Base-by-base conservation (phyloP, 2,329 filamentous ascomycete genomes). In the Cordyceps cicadae region DNA sequence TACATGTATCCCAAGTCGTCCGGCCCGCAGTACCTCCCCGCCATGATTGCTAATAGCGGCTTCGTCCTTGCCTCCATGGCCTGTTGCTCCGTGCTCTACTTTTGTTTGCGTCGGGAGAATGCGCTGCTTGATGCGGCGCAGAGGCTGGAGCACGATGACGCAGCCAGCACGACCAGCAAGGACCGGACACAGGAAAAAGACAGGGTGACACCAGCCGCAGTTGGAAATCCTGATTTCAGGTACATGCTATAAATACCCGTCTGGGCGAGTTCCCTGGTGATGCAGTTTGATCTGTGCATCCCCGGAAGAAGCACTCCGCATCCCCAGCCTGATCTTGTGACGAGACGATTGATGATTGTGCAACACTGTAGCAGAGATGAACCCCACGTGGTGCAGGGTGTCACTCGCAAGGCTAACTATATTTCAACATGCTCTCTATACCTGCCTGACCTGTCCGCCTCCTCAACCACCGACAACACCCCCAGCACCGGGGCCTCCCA, bases 41-140 rank as follows among this genome's bases (percentile, higher is more conserved):
- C 81, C 2, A 86, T 87, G 0, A 81, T 76, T 60, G 80, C 87
- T 3, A 87, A 86, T 64, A 81, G 85, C 0, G 83, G 88, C 48
- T 87, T 86, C 71, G 70, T 87, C 7, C 73, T 88, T 49, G 85
- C 84, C 0, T 81, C 77, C 0, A 62, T 79, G 0, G 68, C 88
- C 6, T 60, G 39, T 41, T 60, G 57, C 29, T 83, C 84, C 0
- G 64, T 86, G 0, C 59, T 73, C 1, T 68, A 87, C 46, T 77
- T 85, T 6, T 73, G 75, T 7, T 70, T 87, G 24, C 74, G 88
- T 21, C 76, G 76, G 15, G 82, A 88, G 72, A 89, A 89, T 63
- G 76, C 71, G 67, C 81, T 81, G 64, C 70, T 88, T 3, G 85
- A 85, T 54, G 68, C 71, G 29, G 62, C 64, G 0, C 63, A 66